Evolutionary conservation across 768 basidiomycete species (phyloP).

Genomic region (Amyloporia xantha): DNA sequence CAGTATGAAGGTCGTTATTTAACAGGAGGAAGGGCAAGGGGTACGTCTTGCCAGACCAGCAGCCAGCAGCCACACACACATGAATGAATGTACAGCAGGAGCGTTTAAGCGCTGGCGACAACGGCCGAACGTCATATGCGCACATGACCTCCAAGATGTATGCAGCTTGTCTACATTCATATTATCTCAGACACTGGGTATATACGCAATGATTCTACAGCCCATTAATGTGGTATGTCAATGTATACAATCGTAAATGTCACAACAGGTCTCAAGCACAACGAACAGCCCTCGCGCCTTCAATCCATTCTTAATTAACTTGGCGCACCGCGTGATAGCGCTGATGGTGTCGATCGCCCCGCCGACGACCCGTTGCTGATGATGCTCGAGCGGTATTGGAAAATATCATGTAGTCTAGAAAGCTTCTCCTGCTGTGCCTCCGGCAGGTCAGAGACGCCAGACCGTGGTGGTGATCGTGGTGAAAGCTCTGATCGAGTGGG

Average conservation of each 20-base stretch:
- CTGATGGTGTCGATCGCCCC: constrained; percentile 15
- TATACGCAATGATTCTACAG: constrained; percentile 3
- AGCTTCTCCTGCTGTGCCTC: constrained; percentile 51
- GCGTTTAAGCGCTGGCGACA: not conserved
- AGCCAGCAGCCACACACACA: too few species aligned
- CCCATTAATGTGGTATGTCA: constrained; percentile 3
- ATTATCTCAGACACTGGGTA: not conserved
- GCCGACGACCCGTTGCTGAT: constrained; percentile 37
- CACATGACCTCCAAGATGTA: not conserved
- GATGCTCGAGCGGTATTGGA: constrained; percentile 75
- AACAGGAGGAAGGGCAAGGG: not conserved
- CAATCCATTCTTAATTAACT: not conserved
- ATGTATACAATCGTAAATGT: constrained; percentile 1
- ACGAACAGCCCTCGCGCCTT: not conserved
- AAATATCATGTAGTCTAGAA: constrained; percentile 72
- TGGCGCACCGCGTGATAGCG: constrained; percentile 4
- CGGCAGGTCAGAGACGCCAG: constrained; percentile 24
- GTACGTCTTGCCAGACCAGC: too few species aligned
- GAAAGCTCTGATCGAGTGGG: constrained; percentile 19
- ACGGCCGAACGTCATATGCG: not conserved
- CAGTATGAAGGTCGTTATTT: not conserved
- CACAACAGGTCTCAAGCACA: not conserved
- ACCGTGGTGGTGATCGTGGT: constrained; percentile 25
- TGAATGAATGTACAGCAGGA: not conserved
- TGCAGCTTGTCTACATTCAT: not conserved